Conservation (phyloP, 352 stramenopile genomes). For the Globisporangium barbulae region DNA sequence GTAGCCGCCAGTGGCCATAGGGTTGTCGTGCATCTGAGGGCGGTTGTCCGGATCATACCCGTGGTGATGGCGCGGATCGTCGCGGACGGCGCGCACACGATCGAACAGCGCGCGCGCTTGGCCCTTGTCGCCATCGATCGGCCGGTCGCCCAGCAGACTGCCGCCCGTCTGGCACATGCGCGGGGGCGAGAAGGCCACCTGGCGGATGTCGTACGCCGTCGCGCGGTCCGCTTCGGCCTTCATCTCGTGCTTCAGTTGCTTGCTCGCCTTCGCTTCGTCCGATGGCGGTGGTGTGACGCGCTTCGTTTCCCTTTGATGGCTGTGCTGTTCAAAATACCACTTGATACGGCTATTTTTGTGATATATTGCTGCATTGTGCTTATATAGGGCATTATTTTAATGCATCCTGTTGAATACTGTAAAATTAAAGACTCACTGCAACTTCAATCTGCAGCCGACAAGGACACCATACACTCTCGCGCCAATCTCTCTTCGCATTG, state of each 20-base stretch:
- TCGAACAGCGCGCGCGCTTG: slow-evolving; percentile 42
- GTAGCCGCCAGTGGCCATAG: neutral
- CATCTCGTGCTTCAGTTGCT: neutral
- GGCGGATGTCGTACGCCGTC: neutral
- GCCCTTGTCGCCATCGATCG: slow-evolving; percentile 16
- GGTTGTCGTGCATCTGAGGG: neutral
- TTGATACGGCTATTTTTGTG: neutral
- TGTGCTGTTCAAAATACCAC: neutral
- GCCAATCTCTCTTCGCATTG: too few species aligned
- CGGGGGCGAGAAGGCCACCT: neutral
- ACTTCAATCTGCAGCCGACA: too few species aligned
- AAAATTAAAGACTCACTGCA: too few species aligned
- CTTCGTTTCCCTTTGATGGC: neutral
- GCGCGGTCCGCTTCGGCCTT: slow-evolving; percentile 7
- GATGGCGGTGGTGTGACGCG: too few species aligned
- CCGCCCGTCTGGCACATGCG: neutral
- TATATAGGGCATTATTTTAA: too few species aligned
- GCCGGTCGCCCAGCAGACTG: slow-evolving; percentile 8
- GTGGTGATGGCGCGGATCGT: slow-evolving; percentile 7
- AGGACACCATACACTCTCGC: too few species aligned
- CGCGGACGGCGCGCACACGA: slow-evolving; percentile 21
- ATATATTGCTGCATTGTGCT: neutral
- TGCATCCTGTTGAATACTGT: too few species aligned
- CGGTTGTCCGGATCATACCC: neutral
- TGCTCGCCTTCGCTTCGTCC: neutral